Base-by-base conservation (phyloP, 306 rosid species). In the Comarum palustre region DNA sequence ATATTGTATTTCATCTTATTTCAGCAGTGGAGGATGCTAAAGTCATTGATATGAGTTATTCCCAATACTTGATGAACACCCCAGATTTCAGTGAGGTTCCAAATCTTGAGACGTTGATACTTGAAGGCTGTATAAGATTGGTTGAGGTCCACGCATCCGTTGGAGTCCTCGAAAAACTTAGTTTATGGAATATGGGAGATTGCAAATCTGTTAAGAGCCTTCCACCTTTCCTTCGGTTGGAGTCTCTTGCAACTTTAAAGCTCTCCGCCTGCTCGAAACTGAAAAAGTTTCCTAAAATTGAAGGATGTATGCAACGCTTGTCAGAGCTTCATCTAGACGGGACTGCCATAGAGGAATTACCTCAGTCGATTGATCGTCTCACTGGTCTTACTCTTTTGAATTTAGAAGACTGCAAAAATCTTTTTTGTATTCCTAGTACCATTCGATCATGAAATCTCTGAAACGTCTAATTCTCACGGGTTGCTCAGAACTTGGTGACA, bases 111-210 rank as follows among this genome's bases (percentile, higher is more conserved):
- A 74, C 8, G 3, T 52, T 74, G 83, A 41, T 68, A 13, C 69
- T 79, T 54, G 12, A 64, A 68, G 83, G 75, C 1, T 79, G 83
- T 62, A 25, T 8, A 61, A 31, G 55, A 19, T 43, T 79, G 60
- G 57, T 27, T 34, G 69, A 51, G 39, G 29, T 80, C 60, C 70
- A 80, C 48, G 29, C 20, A 2, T 70, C 83, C 0, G 12, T 75
- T 36, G 73, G 69, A 57, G 8, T n/a, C 12, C 83, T 75, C 50
- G 45, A 67, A 4, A 31, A 50, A 5, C 83, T 80, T 4, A 25
- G 11, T 27, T 46, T 75, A 12, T 46, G 71, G 65, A 50, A 75
- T 71, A 68, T 80, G 66, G 58, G 71, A 75, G 29, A 65, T 34
- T 74, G 83, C 71, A 25, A 52, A 68, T 20, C 16, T 4, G 39